Conservation (phyloP, 495 filamentous ascomycete genomes). For the Talaromyces liani region DNA sequence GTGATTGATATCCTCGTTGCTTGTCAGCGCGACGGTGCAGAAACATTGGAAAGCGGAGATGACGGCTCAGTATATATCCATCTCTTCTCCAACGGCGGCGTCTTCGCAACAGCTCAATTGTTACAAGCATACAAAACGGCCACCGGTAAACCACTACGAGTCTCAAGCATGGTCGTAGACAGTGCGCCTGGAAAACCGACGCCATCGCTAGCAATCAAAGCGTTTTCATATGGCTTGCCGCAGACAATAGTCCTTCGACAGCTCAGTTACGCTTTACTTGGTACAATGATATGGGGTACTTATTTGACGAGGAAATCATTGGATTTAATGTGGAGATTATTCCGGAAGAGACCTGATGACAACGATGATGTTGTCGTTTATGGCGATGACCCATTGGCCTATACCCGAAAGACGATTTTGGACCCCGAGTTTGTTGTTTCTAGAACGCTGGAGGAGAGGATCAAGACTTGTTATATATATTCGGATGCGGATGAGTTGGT, state of each 20-base stretch:
- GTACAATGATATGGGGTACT: constrained; percentile 11
- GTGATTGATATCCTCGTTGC: constrained; percentile 29
- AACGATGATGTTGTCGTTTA: constrained; percentile 22
- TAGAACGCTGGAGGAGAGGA: not conserved
- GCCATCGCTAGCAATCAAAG: constrained; percentile 19
- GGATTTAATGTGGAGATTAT: not conserved
- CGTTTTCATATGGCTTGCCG: constrained; percentile 32
- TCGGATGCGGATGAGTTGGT: constrained; percentile 37
- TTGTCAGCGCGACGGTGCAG: not conserved
- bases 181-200: constrained; percentile 34
- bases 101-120: constrained; percentile 23
- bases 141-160: constrained; percentile 23
- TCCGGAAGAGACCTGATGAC: not conserved
- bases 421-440: constrained; percentile 1
- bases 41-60: not conserved
- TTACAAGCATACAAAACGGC: constrained; percentile 24
- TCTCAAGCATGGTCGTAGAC: constrained; percentile 32
- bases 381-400: constrained; percentile 12
- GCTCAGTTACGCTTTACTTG: constrained; percentile 20
- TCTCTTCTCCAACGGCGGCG: constrained; percentile 39
- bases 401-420: constrained; percentile 2
- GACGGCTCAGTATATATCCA: constrained; percentile 29
- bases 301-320: constrained; percentile 16
- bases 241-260: constrained; percentile 25
- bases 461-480: constrained; percentile 36